Conservation (phyloP, 192 early-diverging fungal genomes). For the Entomortierella chlamydospora region DNA sequence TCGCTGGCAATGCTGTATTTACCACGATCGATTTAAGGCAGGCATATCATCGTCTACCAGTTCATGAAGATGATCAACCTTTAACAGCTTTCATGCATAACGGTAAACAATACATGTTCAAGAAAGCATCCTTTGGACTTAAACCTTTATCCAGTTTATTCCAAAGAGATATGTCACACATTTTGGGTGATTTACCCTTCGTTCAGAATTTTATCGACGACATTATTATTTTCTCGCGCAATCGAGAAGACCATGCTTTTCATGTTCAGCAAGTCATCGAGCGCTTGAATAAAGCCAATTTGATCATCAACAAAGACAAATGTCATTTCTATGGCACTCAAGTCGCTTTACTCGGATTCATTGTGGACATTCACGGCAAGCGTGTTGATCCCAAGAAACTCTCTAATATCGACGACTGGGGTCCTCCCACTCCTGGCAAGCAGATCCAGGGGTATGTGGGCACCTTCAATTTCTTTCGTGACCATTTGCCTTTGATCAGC, state of each 20-base stretch:
- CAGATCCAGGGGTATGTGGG: constrained; percentile 37
- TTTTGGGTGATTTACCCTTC: constrained; percentile 7
- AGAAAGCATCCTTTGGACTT: too few relatives aligned
- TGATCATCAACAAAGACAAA: constrained; percentile 32
- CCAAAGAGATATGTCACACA: constrained; percentile 9
- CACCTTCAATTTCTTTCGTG: constrained; percentile 35
- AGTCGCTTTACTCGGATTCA: constrained; percentile 17
- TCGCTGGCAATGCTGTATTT: constrained; percentile 1
- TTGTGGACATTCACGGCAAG: constrained; percentile 7
- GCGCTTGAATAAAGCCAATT: constrained; percentile 11
- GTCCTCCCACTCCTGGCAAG: constrained; percentile 22
- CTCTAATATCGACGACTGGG: constrained; percentile 25
- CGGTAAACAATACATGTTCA: too few relatives aligned
- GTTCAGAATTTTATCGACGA: constrained; percentile 8
- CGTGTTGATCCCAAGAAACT: constrained; percentile 30
- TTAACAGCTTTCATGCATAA: too few relatives aligned
- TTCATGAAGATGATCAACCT: constrained; percentile 6
- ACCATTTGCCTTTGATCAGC: constrained; percentile 20
- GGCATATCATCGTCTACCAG: constrained; percentile 12
- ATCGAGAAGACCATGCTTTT: neutral
- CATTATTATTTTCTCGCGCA: neutral
- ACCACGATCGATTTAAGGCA: constrained; percentile 7
- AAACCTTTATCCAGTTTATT: constrained; percentile 2
- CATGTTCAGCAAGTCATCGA: constrained; percentile 16
- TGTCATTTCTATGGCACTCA: constrained; percentile 24